A percentile compares a stretch with the other conserved stretches of the same genome.
These are phyloP conservation scores for Cyclotella baltica DNA, from an alignment of 108 stramenopile species.

Conservation along the genomic window DNA sequence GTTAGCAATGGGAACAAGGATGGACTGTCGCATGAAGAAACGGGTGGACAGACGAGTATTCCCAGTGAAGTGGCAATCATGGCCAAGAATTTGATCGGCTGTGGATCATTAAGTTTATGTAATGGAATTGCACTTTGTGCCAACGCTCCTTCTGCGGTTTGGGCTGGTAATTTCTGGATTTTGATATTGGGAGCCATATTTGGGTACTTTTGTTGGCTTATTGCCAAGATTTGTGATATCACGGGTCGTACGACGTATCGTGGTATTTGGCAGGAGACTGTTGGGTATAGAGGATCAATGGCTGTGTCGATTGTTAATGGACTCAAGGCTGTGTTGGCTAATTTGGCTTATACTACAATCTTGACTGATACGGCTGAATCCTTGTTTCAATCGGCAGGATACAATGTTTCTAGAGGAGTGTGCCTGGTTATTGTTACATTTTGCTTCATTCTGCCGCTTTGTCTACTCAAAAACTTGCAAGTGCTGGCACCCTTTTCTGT, in stretches of 20 bases:
- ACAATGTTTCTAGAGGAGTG: slow-evolving; percentile 4
- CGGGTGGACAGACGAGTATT: not conserved
- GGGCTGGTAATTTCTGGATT: slow-evolving; percentile 11
- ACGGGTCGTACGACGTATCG: not conserved
- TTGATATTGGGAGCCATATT: slow-evolving; percentile 3
- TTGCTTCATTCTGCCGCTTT: slow-evolving; percentile 9
- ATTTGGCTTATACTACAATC: not conserved
- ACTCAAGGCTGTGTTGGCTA: not conserved
- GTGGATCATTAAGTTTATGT: slow-evolving; percentile 10
- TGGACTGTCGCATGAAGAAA: not conserved
- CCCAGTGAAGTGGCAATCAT: not conserved
- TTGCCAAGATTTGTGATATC: not conserved
- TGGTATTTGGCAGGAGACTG: slow-evolving; percentile 9
- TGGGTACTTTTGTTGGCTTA: slow-evolving; percentile 6
- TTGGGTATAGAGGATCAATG: not conserved
- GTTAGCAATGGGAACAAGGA: not conserved
- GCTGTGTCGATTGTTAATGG: slow-evolving; percentile 5
- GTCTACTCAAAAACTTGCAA: slow-evolving; percentile 5
- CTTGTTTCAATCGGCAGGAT: slow-evolving; percentile 8
- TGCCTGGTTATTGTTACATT: not conserved
- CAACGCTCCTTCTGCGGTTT: not conserved
- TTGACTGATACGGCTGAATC: not conserved
- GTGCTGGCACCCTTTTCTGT: slow-evolving; percentile 7
- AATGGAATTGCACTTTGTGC: slow-evolving; percentile 1
- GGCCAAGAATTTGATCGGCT: not conserved